A percentile compares a stretch with the other conserved stretches of the same genome.
Evolutionary conservation across 331 rosid species (phyloP).

Genomic region (Telfairia occidentalis): DNA sequence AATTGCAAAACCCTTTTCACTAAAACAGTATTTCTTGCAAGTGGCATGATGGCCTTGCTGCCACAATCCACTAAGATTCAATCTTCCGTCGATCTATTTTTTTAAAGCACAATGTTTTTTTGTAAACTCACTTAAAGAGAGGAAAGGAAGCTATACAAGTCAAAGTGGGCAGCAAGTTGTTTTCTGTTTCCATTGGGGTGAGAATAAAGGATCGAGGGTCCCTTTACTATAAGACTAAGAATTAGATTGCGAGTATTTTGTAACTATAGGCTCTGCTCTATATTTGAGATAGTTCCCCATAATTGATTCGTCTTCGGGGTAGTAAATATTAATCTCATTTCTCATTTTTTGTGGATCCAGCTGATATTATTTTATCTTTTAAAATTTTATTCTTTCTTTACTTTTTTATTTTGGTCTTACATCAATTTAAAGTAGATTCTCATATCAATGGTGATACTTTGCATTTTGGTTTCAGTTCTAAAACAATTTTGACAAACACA

Average conservation of each 20-base stretch:
- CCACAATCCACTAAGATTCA: too few relatives aligned
- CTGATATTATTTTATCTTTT: background rate
- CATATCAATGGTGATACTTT: background rate
- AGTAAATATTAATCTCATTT: background rate
- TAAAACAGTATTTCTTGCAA: too few relatives aligned
- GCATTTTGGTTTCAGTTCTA: background rate
- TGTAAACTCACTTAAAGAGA: background rate
- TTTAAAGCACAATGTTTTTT: too few relatives aligned
- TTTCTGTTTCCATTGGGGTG: background rate
- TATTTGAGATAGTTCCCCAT: background rate
- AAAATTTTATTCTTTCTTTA: background rate
- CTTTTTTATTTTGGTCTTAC: background rate
- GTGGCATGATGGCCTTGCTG: too few relatives aligned
- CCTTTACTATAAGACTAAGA: background rate
- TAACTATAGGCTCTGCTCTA: background rate
- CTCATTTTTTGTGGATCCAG: background rate
- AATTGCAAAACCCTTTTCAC: background rate
- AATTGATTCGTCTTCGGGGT: background rate
- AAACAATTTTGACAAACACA: background rate
- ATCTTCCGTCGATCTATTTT: too few relatives aligned
- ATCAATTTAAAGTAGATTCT: background rate
- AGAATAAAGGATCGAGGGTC: background rate
- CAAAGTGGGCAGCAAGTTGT: background rate
- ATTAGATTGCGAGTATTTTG: background rate
- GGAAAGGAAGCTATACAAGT: background rate